Evolutionary conservation across 1,284 basidiomycete species (phyloP).

Genomic region (Rhizopogon parksii): DNA sequence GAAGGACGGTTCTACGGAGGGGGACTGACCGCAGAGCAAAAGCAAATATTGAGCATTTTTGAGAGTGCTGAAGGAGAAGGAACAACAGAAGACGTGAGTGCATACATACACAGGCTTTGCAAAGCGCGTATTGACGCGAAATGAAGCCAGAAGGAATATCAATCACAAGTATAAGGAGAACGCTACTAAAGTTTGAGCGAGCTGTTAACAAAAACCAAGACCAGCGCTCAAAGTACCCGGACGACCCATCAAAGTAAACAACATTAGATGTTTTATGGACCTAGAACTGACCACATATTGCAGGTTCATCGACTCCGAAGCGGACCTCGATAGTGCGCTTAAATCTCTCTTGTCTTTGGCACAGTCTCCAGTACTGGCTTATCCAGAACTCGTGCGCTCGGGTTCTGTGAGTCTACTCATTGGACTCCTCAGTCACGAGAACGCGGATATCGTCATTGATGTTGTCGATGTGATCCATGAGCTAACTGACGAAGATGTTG

Average conservation of each 20-base stretch:
- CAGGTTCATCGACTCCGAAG: conserved; percentile 98
- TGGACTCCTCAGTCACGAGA: conserved; percentile 87
- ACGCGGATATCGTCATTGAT: conserved; percentile 90
- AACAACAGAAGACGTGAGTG: conserved; percentile 61
- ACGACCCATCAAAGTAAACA: conserved; percentile 82
- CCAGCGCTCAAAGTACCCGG: conserved; percentile 85
- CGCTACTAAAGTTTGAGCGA: conserved; percentile 80
- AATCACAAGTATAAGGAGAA: conserved; percentile 63
- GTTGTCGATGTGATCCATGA: conserved; percentile 90
- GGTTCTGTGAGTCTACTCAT: conserved; percentile 67
- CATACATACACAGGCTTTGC: conserved; percentile 6
- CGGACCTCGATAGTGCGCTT: conserved; percentile 83
- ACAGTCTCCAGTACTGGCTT: conserved; percentile 77
- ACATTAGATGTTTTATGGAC: neutral
- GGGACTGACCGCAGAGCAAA: conserved; percentile 84
- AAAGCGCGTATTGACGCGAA: conserved; percentile 12
- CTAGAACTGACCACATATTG: conserved; percentile 5
- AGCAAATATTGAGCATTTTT: conserved; percentile 86
- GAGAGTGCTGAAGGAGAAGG: conserved; percentile 63
- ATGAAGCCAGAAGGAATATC: conserved; percentile 60
- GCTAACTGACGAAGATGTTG: conserved; percentile 93
- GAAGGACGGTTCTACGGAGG: conserved; percentile 93
- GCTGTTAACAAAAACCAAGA: conserved; percentile 92
- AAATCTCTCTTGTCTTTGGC: conserved; percentile 87
- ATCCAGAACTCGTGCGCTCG: conserved; percentile 82